Evolutionary conservation across 805 yeast genomes (phyloP).

Genomic region (Myxozyma vanderwaltii): DNA sequence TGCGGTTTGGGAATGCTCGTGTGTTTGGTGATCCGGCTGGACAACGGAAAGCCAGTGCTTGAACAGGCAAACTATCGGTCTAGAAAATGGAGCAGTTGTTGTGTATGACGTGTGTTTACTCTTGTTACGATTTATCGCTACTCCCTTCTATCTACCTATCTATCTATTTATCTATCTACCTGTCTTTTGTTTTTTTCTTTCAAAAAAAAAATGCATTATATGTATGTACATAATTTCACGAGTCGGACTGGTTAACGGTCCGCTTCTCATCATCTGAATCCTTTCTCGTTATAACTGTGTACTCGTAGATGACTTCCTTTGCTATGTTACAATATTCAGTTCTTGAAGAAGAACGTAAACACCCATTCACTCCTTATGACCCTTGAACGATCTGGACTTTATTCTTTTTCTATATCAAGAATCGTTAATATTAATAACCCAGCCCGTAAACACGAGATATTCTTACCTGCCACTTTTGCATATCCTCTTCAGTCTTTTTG

Average conservation of each 20-base stretch:
- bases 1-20: constrained; percentile 36
- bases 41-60: constrained; percentile 24
- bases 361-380: neutral
- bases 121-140: too few species aligned
- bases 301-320: too few species aligned
- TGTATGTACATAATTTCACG: too few species aligned
- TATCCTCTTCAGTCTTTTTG: constrained; percentile 46
- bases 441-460: neutral
- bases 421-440: neutral
- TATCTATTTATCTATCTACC: too few species aligned
- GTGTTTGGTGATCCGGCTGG: constrained; percentile 26
- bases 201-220: neutral
- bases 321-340: too few species aligned
- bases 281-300: too few species aligned
- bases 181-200: neutral
- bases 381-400: constrained; percentile 52
- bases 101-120: too few species aligned
- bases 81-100: neutral
- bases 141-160: too few species aligned
- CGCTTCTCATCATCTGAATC: too few species aligned
- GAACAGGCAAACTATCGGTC: too few species aligned
- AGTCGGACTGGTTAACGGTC: too few species aligned
- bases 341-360: too few species aligned
- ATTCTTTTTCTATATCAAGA: constrained; percentile 42
- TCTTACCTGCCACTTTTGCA: constrained; percentile 52